A percentile compares a stretch with the other conserved stretches of the same genome.
Conservation (phyloP, 768 basidiomycete species). For the Rubroboletus pulcherrimus region DNA sequence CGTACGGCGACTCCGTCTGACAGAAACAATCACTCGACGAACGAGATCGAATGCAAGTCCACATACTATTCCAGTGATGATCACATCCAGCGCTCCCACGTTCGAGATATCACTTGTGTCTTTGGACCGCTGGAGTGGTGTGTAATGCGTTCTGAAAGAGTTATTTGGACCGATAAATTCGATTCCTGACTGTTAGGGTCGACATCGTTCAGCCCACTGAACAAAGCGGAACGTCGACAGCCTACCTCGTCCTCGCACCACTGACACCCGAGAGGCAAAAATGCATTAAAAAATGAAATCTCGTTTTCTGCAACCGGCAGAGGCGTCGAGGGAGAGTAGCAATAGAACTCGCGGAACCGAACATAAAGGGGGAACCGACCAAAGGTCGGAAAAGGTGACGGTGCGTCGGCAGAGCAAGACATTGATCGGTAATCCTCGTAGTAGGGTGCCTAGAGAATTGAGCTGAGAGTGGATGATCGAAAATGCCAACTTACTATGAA, state of each 20-base stretch:
- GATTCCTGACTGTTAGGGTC: constrained; percentile 23
- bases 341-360: constrained; percentile 47
- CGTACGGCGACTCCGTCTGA: constrained; percentile 46
- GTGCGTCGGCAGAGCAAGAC: constrained; percentile 31
- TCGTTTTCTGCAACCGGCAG: constrained; percentile 35
- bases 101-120: constrained; percentile 12
- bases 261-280: constrained; percentile 40
- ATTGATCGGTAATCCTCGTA: constrained; percentile 38
- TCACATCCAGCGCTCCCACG: constrained; percentile 39
- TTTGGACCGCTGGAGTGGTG: constrained; percentile 24
- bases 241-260: constrained; percentile 33
- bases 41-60: background rate
- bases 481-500: constrained; percentile 36
- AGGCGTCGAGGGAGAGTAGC: constrained; percentile 30
- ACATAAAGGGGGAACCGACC: constrained; percentile 47
- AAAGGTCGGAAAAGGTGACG: constrained; percentile 33
- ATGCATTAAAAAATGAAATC: constrained; percentile 41
- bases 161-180: constrained; percentile 31
- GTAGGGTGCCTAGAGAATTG: constrained; percentile 35
- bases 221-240: background rate
- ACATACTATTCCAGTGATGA: constrained; percentile 52
- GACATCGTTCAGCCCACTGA: background rate
- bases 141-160: constrained; percentile 39
- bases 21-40: background rate
- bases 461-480: background rate